Conservation (phyloP, 208 protist genomes). For the Endotrypanum monterogeii region DNA sequence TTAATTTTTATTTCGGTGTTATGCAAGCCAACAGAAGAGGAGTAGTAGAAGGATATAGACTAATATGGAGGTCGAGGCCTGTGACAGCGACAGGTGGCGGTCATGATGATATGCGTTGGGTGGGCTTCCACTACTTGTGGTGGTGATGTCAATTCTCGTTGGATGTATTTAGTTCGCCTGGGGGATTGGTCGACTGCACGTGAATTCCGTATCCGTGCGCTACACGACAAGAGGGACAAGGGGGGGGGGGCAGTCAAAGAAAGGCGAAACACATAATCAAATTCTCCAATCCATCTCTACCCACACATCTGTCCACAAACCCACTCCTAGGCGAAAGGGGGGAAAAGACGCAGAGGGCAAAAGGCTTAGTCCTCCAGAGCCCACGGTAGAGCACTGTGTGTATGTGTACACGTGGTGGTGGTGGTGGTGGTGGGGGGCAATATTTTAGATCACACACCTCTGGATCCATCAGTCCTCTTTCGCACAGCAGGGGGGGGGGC, state of each 20-base stretch:
- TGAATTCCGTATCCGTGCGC: not conserved
- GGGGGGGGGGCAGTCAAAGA: not conserved
- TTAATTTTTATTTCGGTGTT: not conserved
- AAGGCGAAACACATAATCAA: not conserved
- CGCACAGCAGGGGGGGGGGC: too few relatives aligned
- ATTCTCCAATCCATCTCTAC: not conserved
- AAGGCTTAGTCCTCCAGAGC: not conserved
- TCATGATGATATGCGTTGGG: not conserved
- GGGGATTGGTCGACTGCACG: not conserved
- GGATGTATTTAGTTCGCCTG: not conserved
- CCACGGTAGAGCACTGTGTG: too few relatives aligned
- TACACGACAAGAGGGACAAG: not conserved
- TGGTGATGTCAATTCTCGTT: not conserved
- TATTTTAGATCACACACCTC: not conserved
- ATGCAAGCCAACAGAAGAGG: not conserved
- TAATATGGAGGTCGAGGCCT: not conserved
- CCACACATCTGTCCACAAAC: not conserved
- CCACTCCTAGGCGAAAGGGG: too few relatives aligned
- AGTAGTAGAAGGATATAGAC: not conserved
- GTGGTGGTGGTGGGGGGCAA: too few relatives aligned
- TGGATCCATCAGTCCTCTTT: not conserved
- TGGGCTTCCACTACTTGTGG: not conserved
- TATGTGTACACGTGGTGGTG: too few relatives aligned
- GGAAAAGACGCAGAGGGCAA: conserved; percentile 6
- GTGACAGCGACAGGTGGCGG: not conserved